Percentiles rank a stretch among this genome's conserved stretches.
Evolutionary conservation across 768 basidiomycete genomes (phyloP).

Genomic region (Hemileccinum impolitum): DNA sequence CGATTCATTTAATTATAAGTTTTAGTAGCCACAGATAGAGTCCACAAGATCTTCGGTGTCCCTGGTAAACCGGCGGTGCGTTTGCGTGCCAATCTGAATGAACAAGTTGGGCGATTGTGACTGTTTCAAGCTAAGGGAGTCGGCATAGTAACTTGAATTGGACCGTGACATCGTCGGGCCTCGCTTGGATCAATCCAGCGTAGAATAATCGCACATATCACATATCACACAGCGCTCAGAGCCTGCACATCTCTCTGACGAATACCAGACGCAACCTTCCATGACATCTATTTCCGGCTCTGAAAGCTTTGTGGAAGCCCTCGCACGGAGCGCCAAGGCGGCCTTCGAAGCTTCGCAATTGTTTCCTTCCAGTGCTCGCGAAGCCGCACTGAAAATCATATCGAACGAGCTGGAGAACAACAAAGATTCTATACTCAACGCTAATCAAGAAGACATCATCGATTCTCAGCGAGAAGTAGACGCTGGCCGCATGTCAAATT

Average conservation of each 20-base stretch:
- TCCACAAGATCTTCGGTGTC: too few species aligned
- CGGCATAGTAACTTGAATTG: too few species aligned
- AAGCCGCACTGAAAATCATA: slow-evolving; percentile 70
- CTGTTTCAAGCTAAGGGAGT: too few species aligned
- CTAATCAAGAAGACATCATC: slow-evolving; percentile 81
- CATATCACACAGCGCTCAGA: background rate
- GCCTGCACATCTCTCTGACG: too few species aligned
- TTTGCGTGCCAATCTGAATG: too few species aligned
- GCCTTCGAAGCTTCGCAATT: slow-evolving; percentile 90
- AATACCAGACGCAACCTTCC: background rate
- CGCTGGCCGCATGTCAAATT: slow-evolving; percentile 77
- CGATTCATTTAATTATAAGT: too few species aligned
- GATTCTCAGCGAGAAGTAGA: slow-evolving; percentile 77
- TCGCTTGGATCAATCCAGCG: too few species aligned
- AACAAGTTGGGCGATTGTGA: too few species aligned
- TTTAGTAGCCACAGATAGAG: too few species aligned
- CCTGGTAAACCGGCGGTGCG: too few species aligned
- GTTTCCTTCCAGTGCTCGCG: slow-evolving; percentile 61
- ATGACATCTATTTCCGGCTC: slow-evolving; percentile 15
- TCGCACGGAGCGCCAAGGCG: slow-evolving; percentile 75
- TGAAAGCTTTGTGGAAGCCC: slow-evolving; percentile 39
- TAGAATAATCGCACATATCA: too few species aligned
- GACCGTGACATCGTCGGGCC: too few species aligned
- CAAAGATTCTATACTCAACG: slow-evolving; percentile 68
- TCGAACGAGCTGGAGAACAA: slow-evolving; percentile 58